Conservation (phyloP, 2,329 filamentous ascomycete species). For the Aspergillus piperis region DNA sequence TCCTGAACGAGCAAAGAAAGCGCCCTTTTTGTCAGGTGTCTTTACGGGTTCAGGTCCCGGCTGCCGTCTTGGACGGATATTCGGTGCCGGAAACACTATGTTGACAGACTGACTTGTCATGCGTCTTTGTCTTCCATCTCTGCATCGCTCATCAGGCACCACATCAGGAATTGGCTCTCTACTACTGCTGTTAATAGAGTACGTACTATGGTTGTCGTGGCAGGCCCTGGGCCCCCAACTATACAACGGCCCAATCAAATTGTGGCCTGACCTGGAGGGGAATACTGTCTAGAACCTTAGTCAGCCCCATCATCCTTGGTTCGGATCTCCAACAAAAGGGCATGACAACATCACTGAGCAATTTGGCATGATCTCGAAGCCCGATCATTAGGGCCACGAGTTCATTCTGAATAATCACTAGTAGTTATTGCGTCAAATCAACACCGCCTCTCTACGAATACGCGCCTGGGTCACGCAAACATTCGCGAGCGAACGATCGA, state of each 20-base stretch:
- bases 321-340: constrained; percentile 2
- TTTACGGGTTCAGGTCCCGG: background rate
- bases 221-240: constrained; percentile 10
- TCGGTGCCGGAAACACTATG: background rate
- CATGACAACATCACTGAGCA: constrained; percentile 12
- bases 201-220: background rate
- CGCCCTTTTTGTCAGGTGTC: constrained; percentile 12
- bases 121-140: too few relatives aligned
- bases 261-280: background rate
- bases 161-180: background rate
- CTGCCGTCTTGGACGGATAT: background rate
- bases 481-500: background rate
- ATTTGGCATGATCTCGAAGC: constrained; percentile 1
- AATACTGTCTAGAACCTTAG: constrained; percentile 15
- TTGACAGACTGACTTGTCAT: too few relatives aligned
- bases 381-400: background rate
- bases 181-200: background rate
- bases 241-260: constrained; percentile 12
- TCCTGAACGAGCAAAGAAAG: constrained; percentile 11
- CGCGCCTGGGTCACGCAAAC: background rate
- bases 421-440: constrained; percentile 6
- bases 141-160: too few relatives aligned
- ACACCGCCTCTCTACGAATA: background rate
- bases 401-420: background rate
- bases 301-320: constrained; percentile 11